phyloP scores from a whole-genome alignment of 176 grass and related monocot species.

The Bromus sterilis region DNA sequence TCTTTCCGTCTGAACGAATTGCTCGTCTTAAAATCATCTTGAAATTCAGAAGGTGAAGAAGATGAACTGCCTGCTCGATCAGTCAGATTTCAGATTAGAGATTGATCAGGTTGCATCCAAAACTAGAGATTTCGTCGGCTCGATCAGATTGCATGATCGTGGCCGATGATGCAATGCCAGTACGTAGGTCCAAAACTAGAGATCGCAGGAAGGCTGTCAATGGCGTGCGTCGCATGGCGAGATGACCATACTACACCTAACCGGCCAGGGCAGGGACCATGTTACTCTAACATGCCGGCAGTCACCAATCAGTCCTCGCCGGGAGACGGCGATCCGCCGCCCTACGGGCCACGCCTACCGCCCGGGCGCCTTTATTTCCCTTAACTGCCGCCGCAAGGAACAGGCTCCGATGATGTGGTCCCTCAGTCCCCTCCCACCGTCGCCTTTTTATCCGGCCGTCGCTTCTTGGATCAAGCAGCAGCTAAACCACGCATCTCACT shows the following conservation, averaged over 20 bases:
- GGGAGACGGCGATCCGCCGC: neutral
- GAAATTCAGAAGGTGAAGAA: too few relatives aligned
- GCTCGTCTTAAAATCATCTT: neutral
- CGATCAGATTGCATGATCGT: too few relatives aligned
- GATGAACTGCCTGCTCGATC: too few relatives aligned
- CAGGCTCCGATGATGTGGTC: neutral
- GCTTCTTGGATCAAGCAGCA: neutral
- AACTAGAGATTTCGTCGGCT: too few relatives aligned
- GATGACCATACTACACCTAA: neutral
- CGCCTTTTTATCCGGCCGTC: neutral
- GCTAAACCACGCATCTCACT: neutral
- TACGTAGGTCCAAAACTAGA: neutral
- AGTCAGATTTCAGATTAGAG: too few relatives aligned
- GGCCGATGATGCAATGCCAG: too few relatives aligned
- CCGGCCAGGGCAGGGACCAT: slow-evolving; percentile 17
- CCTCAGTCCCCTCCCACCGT: neutral
- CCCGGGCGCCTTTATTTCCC: neutral
- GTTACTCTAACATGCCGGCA: slow-evolving; percentile 35
- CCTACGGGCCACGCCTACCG: slow-evolving; percentile 3
- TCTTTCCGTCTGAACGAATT: neutral
- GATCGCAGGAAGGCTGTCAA: neutral
- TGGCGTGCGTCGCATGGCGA: neutral
- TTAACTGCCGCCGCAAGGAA: neutral
- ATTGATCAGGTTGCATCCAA: too few relatives aligned
- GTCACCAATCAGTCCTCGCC: slow-evolving; percentile 13